Base-by-base conservation (phyloP, 1,284 basidiomycete genomes). In the Sparassis latifolia region DNA sequence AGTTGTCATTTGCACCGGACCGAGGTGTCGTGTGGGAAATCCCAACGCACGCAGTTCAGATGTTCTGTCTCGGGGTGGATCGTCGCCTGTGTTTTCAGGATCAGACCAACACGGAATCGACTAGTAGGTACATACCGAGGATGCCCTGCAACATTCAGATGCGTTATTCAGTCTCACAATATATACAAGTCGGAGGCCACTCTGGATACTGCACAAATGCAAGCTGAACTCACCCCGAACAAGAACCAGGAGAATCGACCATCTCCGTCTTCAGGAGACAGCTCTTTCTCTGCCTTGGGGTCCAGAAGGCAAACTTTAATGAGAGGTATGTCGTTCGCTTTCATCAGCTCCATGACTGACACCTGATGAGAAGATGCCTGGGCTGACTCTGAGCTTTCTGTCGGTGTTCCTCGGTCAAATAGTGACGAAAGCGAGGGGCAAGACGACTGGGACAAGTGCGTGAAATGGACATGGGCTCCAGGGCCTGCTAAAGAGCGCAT, bases 1-100 rank as follows among this genome's bases (percentile, higher is more conserved):
- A 0, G 96, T 99, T 30, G 96, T 98, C 96, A 99, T 99, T 68
- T 99, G 97, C 1, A 93, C 75, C 1, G 80, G 73, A 0, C 91
- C 92, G 3, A 97, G 75, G 66, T 89, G 89, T 30, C 94, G 78
- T 3, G 78, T 80, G 0, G 92, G 90, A 65, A 97, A 98, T 0
- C 93, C 93, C 12, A 94, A 71, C 10, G 77, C 77, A 31, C 97
- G 84, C 41, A 99, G 79, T 64, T 96, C 91, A 2, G 83, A 80
- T 0, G 96, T 99, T 43, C 89, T 73, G 59, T 96, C 92, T 44
- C 92, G 76, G 0, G 92, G 93, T 1, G 93, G 92, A 65, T 96
- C 92, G 59, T 96, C 93, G 9, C 92, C 92, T 80, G 30, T n/a
- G 3, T 29, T 7, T 27, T 10, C 10, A 33, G 29, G 33, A 32